Base-by-base conservation (phyloP, 164 flowering plant species). In the Macadamia integrifolia region DNA sequence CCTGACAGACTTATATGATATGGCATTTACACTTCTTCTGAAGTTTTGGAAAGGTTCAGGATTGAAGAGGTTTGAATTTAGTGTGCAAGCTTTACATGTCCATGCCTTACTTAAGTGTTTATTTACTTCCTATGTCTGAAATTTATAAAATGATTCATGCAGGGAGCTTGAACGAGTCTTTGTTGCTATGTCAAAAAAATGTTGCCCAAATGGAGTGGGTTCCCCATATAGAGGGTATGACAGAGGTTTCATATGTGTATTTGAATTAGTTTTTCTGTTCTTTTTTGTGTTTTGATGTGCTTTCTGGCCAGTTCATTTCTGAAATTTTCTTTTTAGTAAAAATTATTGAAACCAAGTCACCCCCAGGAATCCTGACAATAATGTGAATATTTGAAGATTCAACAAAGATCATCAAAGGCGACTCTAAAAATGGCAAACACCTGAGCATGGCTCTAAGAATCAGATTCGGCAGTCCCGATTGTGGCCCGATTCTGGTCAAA, bases 111-210 rank as follows among this genome's bases (percentile, higher is more conserved):
- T 6, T 7, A 35, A 48, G 23, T 23, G 23, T 55, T 50, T 68
- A 56, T 40, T n/a, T 48, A 18, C 64, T 49, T 72, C 50, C 9
- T 58, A 49, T 69, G 66, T 14, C 13, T 65, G 42, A 56, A 63
- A 48, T 55, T 28, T 58, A 11, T 18, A 49, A n/a, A 6, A 28
- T 62, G 5, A 18, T 70, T 40, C 58, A 65, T 75, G 30, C 78
- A 94, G 98, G 83, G 91, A 86, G 74, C 74, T 94, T 74, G 98
- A 89, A 71, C 88, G 78, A 71, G 85, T 88, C 62, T 92, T 94
- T 68, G 61, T 70, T 62, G 77, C 88, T 44, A 77, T 94, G 77
- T 79, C 98, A 56, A 70, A 85, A 69, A 88, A 87, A 78, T 94
- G 97, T 77, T 88, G 88, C 72, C 85, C 85, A 29, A 75, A 67